phyloP scores from a whole-genome alignment of 371 early-diverging fungal genomes.

The Saksenaea oblongispora region DNA sequence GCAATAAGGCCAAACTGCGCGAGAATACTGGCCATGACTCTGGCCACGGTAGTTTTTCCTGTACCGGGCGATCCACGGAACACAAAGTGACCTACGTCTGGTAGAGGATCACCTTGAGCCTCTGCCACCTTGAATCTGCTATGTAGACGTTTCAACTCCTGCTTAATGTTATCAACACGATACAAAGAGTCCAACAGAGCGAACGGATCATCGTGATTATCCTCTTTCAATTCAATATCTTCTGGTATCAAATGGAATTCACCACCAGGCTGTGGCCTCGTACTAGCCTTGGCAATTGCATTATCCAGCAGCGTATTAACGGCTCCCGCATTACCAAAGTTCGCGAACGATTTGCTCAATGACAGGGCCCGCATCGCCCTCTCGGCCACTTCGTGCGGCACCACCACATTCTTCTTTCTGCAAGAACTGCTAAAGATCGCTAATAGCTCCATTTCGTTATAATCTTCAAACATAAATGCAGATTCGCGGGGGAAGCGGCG shows the following conservation, averaged over 20 bases:
- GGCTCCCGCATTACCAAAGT: neutral
- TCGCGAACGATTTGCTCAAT: neutral
- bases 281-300: neutral
- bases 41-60: neutral
- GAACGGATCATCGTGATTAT: neutral
- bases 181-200: neutral
- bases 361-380: neutral
- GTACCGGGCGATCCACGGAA: conserved; percentile 3
- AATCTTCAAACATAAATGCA: neutral
- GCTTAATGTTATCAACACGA: neutral
- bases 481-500: neutral
- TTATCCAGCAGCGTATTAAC: neutral
- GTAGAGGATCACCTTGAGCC: neutral
- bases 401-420: neutral
- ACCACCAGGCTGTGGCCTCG: neutral
- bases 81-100: neutral
- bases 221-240: neutral
- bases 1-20: neutral
- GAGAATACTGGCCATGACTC: neutral
- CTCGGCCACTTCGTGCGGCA: neutral
- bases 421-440: neutral
- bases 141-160: neutral
- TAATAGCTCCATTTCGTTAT: neutral
- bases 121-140: neutral
- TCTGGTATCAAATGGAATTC: neutral